Evolutionary conservation across 1,284 basidiomycete genomes (phyloP).

Genomic region (Sutorius eximius): DNA sequence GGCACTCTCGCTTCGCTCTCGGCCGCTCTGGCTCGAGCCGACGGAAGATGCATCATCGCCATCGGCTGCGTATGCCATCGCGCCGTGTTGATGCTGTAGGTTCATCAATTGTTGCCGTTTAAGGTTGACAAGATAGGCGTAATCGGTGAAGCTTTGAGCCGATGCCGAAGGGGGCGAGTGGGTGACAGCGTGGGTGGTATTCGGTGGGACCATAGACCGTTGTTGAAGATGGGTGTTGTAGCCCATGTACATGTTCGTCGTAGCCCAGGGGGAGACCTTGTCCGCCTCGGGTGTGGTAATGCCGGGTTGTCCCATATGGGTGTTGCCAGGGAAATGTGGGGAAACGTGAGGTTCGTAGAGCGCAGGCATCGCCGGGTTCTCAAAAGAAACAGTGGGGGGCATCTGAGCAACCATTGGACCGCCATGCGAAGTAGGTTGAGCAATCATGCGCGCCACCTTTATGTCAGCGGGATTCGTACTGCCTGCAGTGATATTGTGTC

Average conservation of each 20-base stretch:
- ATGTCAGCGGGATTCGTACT: constrained; percentile 24
- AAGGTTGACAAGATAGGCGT: constrained; percentile 34
- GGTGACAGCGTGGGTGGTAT: constrained; percentile 29
- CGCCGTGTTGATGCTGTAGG: constrained; percentile 29
- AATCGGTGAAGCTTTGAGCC: constrained; percentile 26
- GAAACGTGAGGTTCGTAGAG: constrained; percentile 32
- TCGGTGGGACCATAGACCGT: constrained; percentile 36
- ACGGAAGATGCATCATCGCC: constrained; percentile 45
- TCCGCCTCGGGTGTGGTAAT: constrained; percentile 24
- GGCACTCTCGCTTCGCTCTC: constrained; percentile 41
- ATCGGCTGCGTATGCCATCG: constrained; percentile 34
- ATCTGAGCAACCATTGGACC: constrained; percentile 35
- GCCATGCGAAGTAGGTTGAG: constrained; percentile 23
- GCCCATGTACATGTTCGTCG: constrained; percentile 33
- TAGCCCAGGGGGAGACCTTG: constrained; percentile 34
- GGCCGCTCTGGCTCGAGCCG: constrained; percentile 35
- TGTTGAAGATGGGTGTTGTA: constrained; percentile 34
- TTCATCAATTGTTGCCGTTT: constrained; percentile 37
- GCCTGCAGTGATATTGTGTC: constrained; percentile 26
- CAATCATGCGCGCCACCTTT: constrained; percentile 27
- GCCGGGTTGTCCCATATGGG: constrained; percentile 24
- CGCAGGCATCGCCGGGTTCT: constrained; percentile 36
- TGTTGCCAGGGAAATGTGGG: constrained; percentile 16
- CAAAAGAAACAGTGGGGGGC: constrained; percentile 32
- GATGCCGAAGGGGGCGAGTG: constrained; percentile 19